These are phyloP conservation scores for Garcia nutans DNA, from an alignment of 345 rosid species.

Conservation along the genomic window DNA sequence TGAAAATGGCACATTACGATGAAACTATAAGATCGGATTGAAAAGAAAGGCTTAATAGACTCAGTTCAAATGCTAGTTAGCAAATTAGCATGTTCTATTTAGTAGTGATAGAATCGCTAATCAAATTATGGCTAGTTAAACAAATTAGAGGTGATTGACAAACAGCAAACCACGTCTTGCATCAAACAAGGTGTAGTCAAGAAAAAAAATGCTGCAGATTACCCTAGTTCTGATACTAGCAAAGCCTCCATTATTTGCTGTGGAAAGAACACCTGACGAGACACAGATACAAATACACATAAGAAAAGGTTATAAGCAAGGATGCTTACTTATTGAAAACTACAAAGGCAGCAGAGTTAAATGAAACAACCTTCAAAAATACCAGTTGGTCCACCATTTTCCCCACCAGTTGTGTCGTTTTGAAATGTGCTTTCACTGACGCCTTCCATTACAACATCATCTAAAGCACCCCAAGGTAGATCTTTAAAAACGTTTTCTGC, in stretches of 20 bases:
- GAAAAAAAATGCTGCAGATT: slow-evolving; percentile 17
- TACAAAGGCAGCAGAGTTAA: neutral
- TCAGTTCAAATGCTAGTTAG: neutral
- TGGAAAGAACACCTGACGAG: slow-evolving; percentile 82
- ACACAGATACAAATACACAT: slow-evolving; percentile 9
- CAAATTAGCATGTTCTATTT: neutral
- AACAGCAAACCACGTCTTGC: slow-evolving; percentile 7
- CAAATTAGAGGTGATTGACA: neutral
- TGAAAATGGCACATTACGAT: neutral
- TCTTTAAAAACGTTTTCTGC: slow-evolving; percentile 67
- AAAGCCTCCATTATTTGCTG: slow-evolving; percentile 93
- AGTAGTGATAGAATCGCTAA: neutral
- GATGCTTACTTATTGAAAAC: neutral
- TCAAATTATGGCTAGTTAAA: neutral
- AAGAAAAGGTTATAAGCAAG: neutral
- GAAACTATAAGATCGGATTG: neutral
- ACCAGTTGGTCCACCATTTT: slow-evolving; percentile 69
- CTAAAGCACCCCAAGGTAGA: slow-evolving; percentile 92
- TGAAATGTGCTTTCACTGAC: slow-evolving; percentile 79
- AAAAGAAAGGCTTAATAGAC: neutral
- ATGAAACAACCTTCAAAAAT: slow-evolving; percentile 59
- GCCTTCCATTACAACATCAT: slow-evolving; percentile 98
- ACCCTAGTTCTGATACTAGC: slow-evolving; percentile 86
- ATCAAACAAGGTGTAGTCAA: slow-evolving; percentile 5
- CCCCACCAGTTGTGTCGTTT: slow-evolving; percentile 68